These are phyloP conservation scores for Candida cerambycidarum DNA, from an alignment of 805 yeast species.

Conservation along the genomic window DNA sequence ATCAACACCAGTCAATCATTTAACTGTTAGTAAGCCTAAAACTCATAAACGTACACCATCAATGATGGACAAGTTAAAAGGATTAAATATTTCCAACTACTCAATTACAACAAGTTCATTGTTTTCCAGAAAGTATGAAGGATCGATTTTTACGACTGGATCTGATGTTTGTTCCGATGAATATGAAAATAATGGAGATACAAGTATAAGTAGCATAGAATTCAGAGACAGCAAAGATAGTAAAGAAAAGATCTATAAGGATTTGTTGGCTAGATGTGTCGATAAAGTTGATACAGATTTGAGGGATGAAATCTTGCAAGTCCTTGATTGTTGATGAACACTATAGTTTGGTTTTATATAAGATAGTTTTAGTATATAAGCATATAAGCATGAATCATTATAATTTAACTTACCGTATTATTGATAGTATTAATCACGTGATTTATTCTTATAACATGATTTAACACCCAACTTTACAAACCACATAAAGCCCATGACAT, in stretches of 20 bases:
- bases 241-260: conserved; percentile 10
- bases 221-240: conserved; percentile 3
- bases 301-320: conserved; percentile 10
- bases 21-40: conserved; percentile 11
- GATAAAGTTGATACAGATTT: conserved; percentile 10
- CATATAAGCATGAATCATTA: background rate
- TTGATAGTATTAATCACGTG: too few species aligned
- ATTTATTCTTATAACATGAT: too few species aligned
- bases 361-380: background rate
- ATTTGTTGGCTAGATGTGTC: conserved; percentile 13
- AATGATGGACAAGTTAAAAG: conserved; percentile 30
- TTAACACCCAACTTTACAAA: too few species aligned
- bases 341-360: background rate
- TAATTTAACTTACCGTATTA: too few species aligned
- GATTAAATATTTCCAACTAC: conserved; percentile 19
- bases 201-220: conserved; percentile 1
- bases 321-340: background rate
- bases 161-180: conserved; percentile 8
- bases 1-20: background rate
- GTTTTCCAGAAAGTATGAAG: conserved; percentile 16
- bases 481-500: too few species aligned
- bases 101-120: conserved; percentile 14
- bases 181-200: background rate
- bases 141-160: conserved; percentile 18
- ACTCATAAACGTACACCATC: conserved; percentile 19